These are phyloP conservation scores for Boletus sp. DNA, from an alignment of 768 basidiomycete genomes.

Conservation along the genomic window DNA sequence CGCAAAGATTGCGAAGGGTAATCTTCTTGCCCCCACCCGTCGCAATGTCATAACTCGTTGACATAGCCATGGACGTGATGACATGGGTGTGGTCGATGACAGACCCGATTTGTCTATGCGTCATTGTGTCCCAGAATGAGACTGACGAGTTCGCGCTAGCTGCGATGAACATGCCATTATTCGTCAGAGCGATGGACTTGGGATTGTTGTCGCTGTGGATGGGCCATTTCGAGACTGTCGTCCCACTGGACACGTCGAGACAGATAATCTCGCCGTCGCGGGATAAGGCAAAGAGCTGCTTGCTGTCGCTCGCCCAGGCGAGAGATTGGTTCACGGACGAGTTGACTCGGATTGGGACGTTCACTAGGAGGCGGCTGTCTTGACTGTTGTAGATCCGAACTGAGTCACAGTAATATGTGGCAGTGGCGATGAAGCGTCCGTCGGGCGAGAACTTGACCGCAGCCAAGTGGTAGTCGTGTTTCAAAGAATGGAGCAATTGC, in stretches of 20 bases:
- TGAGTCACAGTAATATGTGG: too few species aligned
- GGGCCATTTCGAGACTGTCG: background rate
- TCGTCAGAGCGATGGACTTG: background rate
- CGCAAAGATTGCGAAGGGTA: background rate
- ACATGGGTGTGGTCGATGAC: background rate
- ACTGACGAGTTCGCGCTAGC: background rate
- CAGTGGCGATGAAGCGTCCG: too few species aligned
- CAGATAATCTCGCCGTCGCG: background rate
- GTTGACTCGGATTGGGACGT: background rate
- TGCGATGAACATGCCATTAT: background rate
- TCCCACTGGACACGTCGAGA: background rate
- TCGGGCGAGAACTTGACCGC: too few species aligned
- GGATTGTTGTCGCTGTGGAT: background rate
- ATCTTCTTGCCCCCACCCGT: background rate
- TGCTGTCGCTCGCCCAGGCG: background rate
- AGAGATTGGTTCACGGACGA: background rate
- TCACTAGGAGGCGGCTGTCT: background rate
- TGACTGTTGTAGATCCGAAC: too few species aligned
- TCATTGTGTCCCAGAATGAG: slow-evolving; percentile 7
- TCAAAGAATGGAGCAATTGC: too few species aligned
- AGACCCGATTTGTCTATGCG: background rate
- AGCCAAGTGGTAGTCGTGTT: too few species aligned
- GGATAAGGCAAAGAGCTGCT: slow-evolving; percentile 1
- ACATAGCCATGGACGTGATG: background rate
- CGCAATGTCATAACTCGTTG: background rate